Conservation (phyloP, 257 asterid genomes). For the Solanum ossicruentum region DNA sequence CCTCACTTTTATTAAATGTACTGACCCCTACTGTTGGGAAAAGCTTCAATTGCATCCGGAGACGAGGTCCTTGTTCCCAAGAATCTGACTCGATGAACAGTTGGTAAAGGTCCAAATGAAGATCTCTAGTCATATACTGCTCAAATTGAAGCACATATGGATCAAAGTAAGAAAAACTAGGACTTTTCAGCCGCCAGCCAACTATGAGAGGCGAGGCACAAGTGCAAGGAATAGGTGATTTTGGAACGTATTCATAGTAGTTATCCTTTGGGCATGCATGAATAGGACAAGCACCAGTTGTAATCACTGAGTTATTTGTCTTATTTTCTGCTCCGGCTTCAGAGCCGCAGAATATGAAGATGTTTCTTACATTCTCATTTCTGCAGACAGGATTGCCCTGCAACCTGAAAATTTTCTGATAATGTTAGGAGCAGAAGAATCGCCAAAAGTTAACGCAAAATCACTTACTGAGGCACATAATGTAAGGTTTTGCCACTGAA, state of each 20-base stretch:
- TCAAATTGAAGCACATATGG: conserved; percentile 44
- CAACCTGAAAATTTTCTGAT: conserved; percentile 29
- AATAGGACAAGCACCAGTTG: conserved; percentile 22
- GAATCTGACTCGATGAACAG: conserved; percentile 40
- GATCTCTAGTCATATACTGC: conserved; percentile 48
- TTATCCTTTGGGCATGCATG: conserved; percentile 41
- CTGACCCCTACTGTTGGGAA: conserved; percentile 41
- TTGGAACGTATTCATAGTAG: conserved; percentile 24
- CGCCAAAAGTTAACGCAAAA: not conserved
- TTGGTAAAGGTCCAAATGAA: conserved; percentile 41
- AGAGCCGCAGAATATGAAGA: conserved; percentile 43
- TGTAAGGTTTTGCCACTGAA: not conserved
- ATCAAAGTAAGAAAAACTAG: conserved; percentile 61
- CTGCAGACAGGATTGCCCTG: conserved; percentile 67
- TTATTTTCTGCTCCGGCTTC: conserved; percentile 22
- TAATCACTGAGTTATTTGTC: conserved; percentile 3
- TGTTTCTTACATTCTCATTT: conserved; percentile 6
- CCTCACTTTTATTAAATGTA: conserved; percentile 51
- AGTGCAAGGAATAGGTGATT: conserved; percentile 54
- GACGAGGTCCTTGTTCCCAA: conserved; percentile 83
- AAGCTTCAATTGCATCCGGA: conserved; percentile 59
- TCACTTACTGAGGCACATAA: not conserved
- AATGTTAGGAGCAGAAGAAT: not conserved
- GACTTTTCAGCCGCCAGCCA: conserved; percentile 91
- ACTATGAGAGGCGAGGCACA: conserved; percentile 74